Evolutionary conservation across 148 eudicot genomes (phyloP).

Genomic region (Agrostemma githago): DNA sequence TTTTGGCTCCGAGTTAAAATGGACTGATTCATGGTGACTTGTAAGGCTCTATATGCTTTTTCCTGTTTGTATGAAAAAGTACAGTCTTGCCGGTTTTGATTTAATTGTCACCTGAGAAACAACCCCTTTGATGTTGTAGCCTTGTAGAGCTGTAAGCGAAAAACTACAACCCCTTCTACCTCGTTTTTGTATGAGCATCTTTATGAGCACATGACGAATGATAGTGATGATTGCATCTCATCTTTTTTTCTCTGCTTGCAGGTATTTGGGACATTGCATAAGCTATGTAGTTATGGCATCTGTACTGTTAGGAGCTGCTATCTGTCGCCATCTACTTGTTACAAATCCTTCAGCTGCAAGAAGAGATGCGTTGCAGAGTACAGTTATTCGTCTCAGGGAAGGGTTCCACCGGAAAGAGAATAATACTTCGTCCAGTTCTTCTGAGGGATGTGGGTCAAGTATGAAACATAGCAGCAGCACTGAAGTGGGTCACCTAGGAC

Average conservation of each 20-base stretch:
- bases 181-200: neutral
- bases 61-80: neutral
- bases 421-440: constrained; percentile 88
- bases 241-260: constrained; percentile 23
- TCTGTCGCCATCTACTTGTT: constrained; percentile 82
- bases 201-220: neutral
- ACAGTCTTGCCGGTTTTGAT: neutral
- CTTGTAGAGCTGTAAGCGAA: constrained; percentile 1
- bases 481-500: constrained; percentile 84
- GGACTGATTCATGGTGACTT: neutral
- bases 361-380: constrained; percentile 94
- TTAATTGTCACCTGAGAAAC: neutral
- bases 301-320: constrained; percentile 94
- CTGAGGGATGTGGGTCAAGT: constrained; percentile 95
- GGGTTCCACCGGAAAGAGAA: constrained; percentile 89
- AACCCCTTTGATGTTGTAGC: neutral
- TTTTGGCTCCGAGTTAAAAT: constrained; percentile 3
- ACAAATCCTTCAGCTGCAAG: constrained; percentile 91
- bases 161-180: neutral
- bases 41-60: neutral
- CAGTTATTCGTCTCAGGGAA: constrained; percentile 92
- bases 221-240: constrained; percentile 4
- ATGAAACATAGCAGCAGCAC: constrained; percentile 97
- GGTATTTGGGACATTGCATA: constrained; percentile 95
- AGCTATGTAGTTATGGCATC: constrained; percentile 97